These are phyloP conservation scores for Scheffersomyces stipitis DNA, from an alignment of 805 yeast species.

Conservation along the genomic window DNA sequence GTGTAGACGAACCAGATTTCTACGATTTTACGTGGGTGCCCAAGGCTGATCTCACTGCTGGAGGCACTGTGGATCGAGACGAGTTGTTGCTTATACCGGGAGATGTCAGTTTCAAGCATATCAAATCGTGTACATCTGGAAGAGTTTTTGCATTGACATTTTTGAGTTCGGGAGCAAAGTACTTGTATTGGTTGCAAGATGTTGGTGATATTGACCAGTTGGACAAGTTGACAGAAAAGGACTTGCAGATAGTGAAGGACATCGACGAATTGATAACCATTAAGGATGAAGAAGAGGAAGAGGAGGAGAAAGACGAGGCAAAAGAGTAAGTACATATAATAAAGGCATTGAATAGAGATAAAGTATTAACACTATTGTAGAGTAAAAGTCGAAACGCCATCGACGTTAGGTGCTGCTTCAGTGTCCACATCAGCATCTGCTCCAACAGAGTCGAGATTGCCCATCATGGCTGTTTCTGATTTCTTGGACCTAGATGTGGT, in stretches of 20 bases:
- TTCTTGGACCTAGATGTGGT: conserved; percentile 32
- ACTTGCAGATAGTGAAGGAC: conserved; percentile 46
- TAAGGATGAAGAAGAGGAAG: conserved; percentile 38
- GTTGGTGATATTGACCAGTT: conserved; percentile 63
- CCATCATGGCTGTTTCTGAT: conserved; percentile 33
- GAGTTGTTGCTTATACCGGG: conserved; percentile 80
- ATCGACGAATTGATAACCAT: conserved; percentile 48
- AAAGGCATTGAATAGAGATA: too few relatives aligned
- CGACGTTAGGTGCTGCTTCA: too few relatives aligned
- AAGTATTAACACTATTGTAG: too few relatives aligned
- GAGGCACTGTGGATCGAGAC: conserved; percentile 49
- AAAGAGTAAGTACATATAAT: conserved; percentile 14
- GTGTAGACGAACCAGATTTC: conserved; percentile 71
- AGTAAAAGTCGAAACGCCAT: too few relatives aligned
- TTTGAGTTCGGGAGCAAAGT: conserved; percentile 59
- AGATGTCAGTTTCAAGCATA: conserved; percentile 75
- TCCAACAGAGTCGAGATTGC: conserved; percentile 13
- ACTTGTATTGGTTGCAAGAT: conserved; percentile 76
- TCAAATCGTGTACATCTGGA: conserved; percentile 70
- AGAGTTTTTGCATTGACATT: conserved; percentile 71
- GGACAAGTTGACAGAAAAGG: conserved; percentile 57
- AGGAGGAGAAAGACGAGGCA: conserved; percentile 26
- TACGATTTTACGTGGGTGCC: conserved; percentile 74
- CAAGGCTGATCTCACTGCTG: conserved; percentile 44
- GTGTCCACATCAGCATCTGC: background rate